Percentiles rank a stretch among this genome's conserved stretches.
These are phyloP conservation scores for Acanthamoeba lenticulata DNA, from an alignment of 208 protist genomes.

Conservation along the genomic window DNA sequence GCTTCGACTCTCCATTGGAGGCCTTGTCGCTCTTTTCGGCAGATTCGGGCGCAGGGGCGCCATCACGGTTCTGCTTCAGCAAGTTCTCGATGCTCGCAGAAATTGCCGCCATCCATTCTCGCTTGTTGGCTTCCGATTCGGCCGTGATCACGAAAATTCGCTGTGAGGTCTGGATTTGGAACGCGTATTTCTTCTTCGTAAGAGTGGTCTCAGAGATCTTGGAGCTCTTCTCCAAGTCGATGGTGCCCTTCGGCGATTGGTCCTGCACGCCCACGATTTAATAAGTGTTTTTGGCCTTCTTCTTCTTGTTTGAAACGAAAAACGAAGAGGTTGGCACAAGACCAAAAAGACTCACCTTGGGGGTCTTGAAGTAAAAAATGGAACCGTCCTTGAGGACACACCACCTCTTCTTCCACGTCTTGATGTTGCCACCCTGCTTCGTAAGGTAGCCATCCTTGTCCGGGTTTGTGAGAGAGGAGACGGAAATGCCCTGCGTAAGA, in stretches of 20 bases:
- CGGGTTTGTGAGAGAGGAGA: not conserved
- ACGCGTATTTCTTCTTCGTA: conserved; percentile 73
- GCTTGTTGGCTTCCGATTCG: not conserved
- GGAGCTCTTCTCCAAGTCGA: conserved; percentile 75
- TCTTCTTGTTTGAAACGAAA: too few species aligned
- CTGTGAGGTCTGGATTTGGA: not conserved
- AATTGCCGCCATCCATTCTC: conserved; percentile 1
- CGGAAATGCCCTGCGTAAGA: conserved; percentile 9
- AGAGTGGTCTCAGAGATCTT: conserved; percentile 70
- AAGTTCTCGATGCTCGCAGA: not conserved
- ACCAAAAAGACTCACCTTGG: too few species aligned
- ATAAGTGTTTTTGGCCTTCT: too few species aligned
- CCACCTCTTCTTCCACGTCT: conserved; percentile 56
- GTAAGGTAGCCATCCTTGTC: conserved; percentile 59
- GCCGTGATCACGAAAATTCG: conserved; percentile 26
- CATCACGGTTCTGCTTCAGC: not conserved
- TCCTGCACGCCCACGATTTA: not conserved
- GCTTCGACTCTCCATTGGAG: not conserved
- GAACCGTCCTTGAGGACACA: conserved; percentile 1
- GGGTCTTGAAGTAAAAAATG: conserved; percentile 40
- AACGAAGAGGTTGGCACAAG: too few species aligned
- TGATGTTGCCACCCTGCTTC: conserved; percentile 22
- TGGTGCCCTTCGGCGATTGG: conserved; percentile 72
- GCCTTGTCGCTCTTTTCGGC: not conserved
- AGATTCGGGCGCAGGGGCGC: not conserved